Percentiles rank a stretch among this genome's conserved stretches.
Conservation (phyloP, 1,284 basidiomycete genomes). For the Ceratobasidium sp. region DNA sequence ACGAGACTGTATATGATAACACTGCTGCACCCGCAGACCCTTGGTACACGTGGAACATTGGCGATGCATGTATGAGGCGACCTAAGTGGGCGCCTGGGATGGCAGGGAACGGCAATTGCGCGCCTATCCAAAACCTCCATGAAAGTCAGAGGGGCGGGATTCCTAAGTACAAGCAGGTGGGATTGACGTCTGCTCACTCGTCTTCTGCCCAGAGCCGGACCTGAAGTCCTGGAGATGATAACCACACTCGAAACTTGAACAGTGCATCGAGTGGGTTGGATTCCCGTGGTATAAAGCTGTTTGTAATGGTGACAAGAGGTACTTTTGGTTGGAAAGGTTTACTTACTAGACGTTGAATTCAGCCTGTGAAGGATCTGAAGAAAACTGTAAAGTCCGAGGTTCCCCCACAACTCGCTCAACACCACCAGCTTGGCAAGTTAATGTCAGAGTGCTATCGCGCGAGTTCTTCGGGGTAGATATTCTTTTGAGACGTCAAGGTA, state of each 20-base stretch:
- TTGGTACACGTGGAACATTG: constrained; percentile 26
- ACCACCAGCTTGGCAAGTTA: constrained; percentile 32
- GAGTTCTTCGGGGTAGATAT: constrained; percentile 25
- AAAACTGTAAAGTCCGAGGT: constrained; percentile 15
- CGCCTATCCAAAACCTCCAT: constrained; percentile 27
- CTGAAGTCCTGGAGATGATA: constrained; percentile 19
- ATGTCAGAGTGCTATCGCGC: constrained; percentile 20
- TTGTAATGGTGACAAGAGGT: too few relatives aligned
- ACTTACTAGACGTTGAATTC: constrained; percentile 25
- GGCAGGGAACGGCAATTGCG: constrained; percentile 31
- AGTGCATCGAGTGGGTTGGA: constrained; percentile 14
- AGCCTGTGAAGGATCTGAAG: background rate
- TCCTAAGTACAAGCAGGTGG: background rate
- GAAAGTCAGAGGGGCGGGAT: background rate
- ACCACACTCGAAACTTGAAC: constrained; percentile 28
- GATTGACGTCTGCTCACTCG: constrained; percentile 9
- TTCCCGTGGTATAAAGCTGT: constrained; percentile 40
- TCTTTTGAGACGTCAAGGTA: background rate
- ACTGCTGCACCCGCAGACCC: constrained; percentile 12
- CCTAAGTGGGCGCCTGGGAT: constrained; percentile 27
- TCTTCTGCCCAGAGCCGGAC: constrained; percentile 38
- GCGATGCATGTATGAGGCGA: constrained; percentile 18
- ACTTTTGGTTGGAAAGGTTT: background rate
- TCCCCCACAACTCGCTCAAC: constrained; percentile 28
- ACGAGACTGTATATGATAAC: constrained; percentile 28